These are phyloP conservation scores for Botrytis galanthina DNA, from an alignment of 2,329 filamentous ascomycete genomes.

Conservation along the genomic window DNA sequence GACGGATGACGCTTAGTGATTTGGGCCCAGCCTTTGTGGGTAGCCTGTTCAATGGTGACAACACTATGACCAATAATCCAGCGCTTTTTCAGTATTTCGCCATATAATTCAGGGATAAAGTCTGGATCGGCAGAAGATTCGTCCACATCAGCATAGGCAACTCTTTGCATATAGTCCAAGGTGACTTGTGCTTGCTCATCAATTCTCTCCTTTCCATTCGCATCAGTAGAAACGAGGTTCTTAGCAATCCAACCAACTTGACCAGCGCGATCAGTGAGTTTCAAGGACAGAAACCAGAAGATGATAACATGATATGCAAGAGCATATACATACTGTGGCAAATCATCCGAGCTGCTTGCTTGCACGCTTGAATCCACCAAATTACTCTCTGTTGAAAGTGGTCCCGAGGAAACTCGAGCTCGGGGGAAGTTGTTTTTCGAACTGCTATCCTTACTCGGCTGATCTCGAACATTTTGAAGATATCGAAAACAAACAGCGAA, in stretches of 20 bases:
- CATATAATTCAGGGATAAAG: constrained; percentile 65
- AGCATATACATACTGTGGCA: constrained; percentile 91
- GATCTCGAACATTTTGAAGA: constrained; percentile 79
- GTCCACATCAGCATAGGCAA: constrained; percentile 80
- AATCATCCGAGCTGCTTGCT: constrained; percentile 60
- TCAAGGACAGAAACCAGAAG: constrained; percentile 93
- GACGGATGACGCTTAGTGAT: constrained; percentile 71
- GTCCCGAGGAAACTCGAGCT: constrained; percentile 30
- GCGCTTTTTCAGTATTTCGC: constrained; percentile 62
- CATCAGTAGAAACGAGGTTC: constrained; percentile 75
- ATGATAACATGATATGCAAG: constrained; percentile 93
- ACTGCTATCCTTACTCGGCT: constrained; percentile 42
- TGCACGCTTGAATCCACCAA: constrained; percentile 43
- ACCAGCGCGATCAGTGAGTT: constrained; percentile 75
- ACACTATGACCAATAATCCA: constrained; percentile 75
- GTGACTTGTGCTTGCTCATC: constrained; percentile 94
- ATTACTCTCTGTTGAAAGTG: constrained; percentile 40
- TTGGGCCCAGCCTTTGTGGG: constrained; percentile 63
- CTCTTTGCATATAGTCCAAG: constrained; percentile 90
- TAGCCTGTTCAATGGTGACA: constrained; percentile 70
- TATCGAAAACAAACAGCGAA: constrained; percentile 96
- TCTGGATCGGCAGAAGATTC: constrained; percentile 66
- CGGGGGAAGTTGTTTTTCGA: constrained; percentile 41
- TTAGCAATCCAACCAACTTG: constrained; percentile 90
- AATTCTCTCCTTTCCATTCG: constrained; percentile 68